Evolutionary conservation across 768 basidiomycete genomes (phyloP).

Genomic region (Crepidotus variabilis): DNA sequence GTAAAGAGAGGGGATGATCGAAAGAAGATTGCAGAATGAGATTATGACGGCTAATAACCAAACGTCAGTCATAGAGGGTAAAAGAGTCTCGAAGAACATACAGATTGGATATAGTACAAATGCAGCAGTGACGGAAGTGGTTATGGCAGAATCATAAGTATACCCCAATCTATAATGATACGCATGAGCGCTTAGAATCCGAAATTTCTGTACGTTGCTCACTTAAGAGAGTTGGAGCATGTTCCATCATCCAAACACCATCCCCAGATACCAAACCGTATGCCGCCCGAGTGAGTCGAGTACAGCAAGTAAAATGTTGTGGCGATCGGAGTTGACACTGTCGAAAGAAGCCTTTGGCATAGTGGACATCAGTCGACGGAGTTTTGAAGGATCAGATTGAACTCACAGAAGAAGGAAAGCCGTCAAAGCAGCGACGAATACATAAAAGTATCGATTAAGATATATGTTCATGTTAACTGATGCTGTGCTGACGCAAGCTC

Average conservation of each 20-base stretch:
- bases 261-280: conserved; percentile 39
- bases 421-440: conserved; percentile 19
- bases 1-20: conserved; percentile 23
- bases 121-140: conserved; percentile 28
- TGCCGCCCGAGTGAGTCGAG: conserved; percentile 33
- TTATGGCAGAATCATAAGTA: conserved; percentile 33
- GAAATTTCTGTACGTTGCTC: not conserved
- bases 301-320: conserved; percentile 32
- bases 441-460: conserved; percentile 19
- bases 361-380: not conserved
- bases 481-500: not conserved
- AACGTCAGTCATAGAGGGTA: not conserved
- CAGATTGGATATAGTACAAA: conserved; percentile 34
- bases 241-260: conserved; percentile 34
- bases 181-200: not conserved
- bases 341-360: conserved; percentile 25
- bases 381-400: not conserved
- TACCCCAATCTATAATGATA: conserved; percentile 27
- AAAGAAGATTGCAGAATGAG: conserved; percentile 26
- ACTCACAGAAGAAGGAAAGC: conserved; percentile 27
- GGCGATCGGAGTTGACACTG: conserved; percentile 30
- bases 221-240: conserved; percentile 27
- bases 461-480: conserved; percentile 11
- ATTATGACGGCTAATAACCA: conserved; percentile 23
- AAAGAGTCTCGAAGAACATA: conserved; percentile 11